These are phyloP conservation scores for Westerdykella sp. DNA, from an alignment of 2,329 filamentous ascomycete species.

Conservation along the genomic window DNA sequence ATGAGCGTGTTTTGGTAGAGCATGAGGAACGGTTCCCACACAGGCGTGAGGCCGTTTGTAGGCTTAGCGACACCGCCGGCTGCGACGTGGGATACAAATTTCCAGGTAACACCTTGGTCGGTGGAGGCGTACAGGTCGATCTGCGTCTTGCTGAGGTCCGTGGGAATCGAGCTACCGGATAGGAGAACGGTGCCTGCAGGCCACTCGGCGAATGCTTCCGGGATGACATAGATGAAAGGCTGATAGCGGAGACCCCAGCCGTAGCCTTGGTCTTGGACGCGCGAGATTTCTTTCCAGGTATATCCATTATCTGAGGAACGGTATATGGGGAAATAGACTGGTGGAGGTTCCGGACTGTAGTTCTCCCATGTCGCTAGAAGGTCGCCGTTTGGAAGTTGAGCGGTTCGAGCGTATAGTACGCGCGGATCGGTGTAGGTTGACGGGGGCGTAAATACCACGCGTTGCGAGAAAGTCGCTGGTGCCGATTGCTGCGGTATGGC, in stretches of 20 bases:
- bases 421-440: conserved; percentile 43
- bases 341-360: conserved; percentile 44
- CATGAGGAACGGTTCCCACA: conserved; percentile 68
- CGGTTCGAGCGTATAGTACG: conserved; percentile 48
- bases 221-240: conserved; percentile 60
- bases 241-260: conserved; percentile 63
- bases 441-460: conserved; percentile 41
- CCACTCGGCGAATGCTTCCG: conserved; percentile 52
- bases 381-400: conserved; percentile 40
- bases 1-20: conserved; percentile 55
- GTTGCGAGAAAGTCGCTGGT: conserved; percentile 26
- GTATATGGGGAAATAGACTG: conserved; percentile 43
- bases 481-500: conserved; percentile 16
- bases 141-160: conserved; percentile 55
- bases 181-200: conserved; percentile 57
- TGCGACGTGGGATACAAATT: conserved; percentile 61
- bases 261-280: conserved; percentile 58
- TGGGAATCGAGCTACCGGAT: conserved; percentile 55
- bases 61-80: conserved; percentile 56
- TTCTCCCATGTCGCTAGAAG: conserved; percentile 52
- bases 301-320: conserved; percentile 42
- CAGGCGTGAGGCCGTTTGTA: conserved; percentile 59
- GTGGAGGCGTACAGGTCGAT: conserved; percentile 63
- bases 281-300: conserved; percentile 59
- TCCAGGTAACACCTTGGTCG: conserved; percentile 57